Conservation (phyloP, 2,329 filamentous ascomycete species). For the Phyllosticta capitalensis region DNA sequence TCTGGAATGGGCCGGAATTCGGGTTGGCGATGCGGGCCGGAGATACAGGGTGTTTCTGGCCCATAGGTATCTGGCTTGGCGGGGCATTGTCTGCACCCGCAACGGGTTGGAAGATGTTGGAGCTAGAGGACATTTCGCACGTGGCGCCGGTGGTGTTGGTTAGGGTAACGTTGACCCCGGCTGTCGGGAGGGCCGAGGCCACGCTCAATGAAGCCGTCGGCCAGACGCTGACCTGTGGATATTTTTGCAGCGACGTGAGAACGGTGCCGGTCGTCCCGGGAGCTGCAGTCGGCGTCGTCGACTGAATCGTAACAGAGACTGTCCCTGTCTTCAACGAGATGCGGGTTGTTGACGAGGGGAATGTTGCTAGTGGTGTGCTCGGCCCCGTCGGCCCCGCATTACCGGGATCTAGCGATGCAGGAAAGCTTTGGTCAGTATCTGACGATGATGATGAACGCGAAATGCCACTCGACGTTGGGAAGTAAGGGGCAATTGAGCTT, state of each 20-base stretch:
- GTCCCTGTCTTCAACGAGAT: neutral
- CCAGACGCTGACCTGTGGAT: slow-evolving; percentile 4
- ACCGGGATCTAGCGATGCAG: neutral
- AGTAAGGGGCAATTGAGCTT: neutral
- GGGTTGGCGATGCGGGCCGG: slow-evolving; percentile 27
- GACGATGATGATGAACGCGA: neutral
- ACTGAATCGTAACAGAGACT: neutral
- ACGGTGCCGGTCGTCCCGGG: slow-evolving; percentile 2
- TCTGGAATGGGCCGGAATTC: slow-evolving; percentile 35
- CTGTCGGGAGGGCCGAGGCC: neutral
- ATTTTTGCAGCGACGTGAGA: neutral
- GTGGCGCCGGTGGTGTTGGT: neutral
- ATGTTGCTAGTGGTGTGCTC: neutral
- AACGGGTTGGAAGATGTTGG: neutral
- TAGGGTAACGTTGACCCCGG: neutral
- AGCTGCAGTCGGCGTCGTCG: slow-evolving; percentile 1
- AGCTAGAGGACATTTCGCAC: neutral
- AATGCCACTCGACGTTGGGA: neutral
- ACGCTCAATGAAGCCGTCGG: neutral
- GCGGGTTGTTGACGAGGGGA: neutral
- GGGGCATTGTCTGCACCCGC: slow-evolving; percentile 6
- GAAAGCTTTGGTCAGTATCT: neutral
- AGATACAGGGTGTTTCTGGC: slow-evolving; percentile 31
- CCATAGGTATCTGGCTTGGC: slow-evolving; percentile 46
- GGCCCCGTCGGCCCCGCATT: neutral